A percentile compares a stretch with the other conserved stretches of the same genome.
Evolutionary conservation across 2,329 filamentous ascomycete species (phyloP).

Genomic region (Trichoderma koningii): DNA sequence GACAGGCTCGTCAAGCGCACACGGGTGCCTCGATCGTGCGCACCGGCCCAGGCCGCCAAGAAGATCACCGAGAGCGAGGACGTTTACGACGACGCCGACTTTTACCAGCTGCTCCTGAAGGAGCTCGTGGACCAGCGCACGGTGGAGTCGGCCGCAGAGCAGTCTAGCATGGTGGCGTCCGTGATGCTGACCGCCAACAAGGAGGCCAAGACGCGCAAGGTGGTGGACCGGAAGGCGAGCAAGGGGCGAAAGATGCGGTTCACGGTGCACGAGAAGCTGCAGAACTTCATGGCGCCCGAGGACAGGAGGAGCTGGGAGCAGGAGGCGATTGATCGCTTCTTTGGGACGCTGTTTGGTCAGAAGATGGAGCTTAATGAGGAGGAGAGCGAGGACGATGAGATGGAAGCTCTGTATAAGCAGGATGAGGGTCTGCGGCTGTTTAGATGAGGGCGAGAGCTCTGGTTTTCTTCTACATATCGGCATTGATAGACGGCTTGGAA

Average conservation of each 20-base stretch:
- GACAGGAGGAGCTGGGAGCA: conserved; percentile 79
- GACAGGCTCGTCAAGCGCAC: conserved; percentile 67
- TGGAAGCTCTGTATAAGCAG: conserved; percentile 55
- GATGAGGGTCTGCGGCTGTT: conserved; percentile 59
- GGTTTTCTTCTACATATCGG: neutral
- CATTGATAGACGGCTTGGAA: conserved; percentile 12
- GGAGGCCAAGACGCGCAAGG: conserved; percentile 77
- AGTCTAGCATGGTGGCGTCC: conserved; percentile 51
- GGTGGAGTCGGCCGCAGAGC: conserved; percentile 60
- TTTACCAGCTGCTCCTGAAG: conserved; percentile 91
- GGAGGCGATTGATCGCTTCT: conserved; percentile 74
- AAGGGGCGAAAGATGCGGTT: conserved; percentile 94
- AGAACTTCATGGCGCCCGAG: conserved; percentile 97
- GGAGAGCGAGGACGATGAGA: conserved; percentile 52
- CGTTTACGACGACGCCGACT: conserved; percentile 91
- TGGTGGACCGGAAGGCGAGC: conserved; percentile 89
- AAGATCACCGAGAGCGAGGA: conserved; percentile 59
- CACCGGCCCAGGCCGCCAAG: conserved; percentile 65
- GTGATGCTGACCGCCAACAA: conserved; percentile 68
- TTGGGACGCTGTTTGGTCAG: conserved; percentile 73
- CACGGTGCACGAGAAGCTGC: conserved; percentile 93
- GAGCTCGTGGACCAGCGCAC: conserved; percentile 90
- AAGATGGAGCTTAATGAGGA: conserved; percentile 66
- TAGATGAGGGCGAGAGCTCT: conserved; percentile 29
- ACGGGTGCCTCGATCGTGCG: conserved; percentile 72